phyloP scores from a whole-genome alignment of 495 filamentous ascomycete species.

The Penicillium canescens region DNA sequence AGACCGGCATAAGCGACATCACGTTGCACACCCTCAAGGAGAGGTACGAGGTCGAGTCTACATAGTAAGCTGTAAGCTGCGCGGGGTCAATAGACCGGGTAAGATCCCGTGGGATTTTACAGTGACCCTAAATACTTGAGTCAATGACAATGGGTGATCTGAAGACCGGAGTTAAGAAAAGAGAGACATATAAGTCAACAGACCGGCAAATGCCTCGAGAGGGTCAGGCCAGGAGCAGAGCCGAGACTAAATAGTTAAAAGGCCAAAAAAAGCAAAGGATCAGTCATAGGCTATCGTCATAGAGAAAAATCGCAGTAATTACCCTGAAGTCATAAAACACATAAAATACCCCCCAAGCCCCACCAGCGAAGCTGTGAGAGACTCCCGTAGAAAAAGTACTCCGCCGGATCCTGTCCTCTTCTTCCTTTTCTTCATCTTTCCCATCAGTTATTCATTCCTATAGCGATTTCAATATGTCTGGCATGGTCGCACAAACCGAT shows the following conservation, averaged over 20 bases:
- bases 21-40: neutral
- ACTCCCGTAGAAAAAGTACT: constrained; percentile 40
- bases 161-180: neutral
- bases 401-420: constrained; percentile 38
- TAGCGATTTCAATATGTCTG: constrained; percentile 53
- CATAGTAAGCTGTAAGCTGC: neutral
- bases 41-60: neutral
- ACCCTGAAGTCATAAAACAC: constrained; percentile 24
- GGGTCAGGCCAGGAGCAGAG: neutral
- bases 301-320: constrained; percentile 5
- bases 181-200: neutral
- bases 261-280: neutral
- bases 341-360: constrained; percentile 25
- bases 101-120: neutral
- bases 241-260: neutral
- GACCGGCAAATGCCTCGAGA: constrained; percentile 1
- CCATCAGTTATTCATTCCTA: constrained; percentile 16
- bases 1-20: constrained; percentile 1
- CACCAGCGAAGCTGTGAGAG: constrained; percentile 26
- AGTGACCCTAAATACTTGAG: neutral
- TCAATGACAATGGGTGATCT: neutral
- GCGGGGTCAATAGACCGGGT: constrained; percentile 5
- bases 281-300: constrained; percentile 4
- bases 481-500: constrained; percentile 62
- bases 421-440: constrained; percentile 12